These are phyloP conservation scores for Russula abietina DNA, from an alignment of 768 basidiomycete species.

Conservation along the genomic window DNA sequence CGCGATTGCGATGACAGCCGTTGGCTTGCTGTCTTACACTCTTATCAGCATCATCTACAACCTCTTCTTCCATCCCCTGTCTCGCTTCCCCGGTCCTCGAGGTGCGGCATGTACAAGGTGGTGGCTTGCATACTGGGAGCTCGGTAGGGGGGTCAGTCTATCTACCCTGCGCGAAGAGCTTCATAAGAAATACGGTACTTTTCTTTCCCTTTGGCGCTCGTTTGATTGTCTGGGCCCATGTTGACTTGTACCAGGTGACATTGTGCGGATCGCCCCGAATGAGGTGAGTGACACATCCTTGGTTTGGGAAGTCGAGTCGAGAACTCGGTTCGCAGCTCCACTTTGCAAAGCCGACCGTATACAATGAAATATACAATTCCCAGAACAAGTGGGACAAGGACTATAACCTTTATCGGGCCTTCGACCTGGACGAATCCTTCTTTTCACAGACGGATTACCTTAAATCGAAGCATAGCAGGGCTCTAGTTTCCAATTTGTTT, in stretches of 20 bases:
- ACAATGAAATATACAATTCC: slow-evolving; percentile 18
- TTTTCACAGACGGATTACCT: slow-evolving; percentile 36
- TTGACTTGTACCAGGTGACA: slow-evolving; percentile 4
- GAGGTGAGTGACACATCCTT: background rate
- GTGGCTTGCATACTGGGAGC: slow-evolving; percentile 21
- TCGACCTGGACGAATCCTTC: slow-evolving; percentile 34
- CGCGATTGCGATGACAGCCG: background rate
- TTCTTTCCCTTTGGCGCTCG: too few relatives aligned
- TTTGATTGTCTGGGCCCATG: background rate
- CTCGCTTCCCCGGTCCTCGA: slow-evolving; percentile 18
- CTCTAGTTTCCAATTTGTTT: slow-evolving; percentile 35
- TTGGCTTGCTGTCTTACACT: background rate
- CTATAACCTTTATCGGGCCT: slow-evolving; percentile 35
- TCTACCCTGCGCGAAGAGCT: slow-evolving; percentile 9
- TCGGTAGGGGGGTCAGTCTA: slow-evolving; percentile 9
- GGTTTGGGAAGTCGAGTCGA: background rate
- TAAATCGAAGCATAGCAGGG: slow-evolving; percentile 32
- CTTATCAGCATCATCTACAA: slow-evolving; percentile 7
- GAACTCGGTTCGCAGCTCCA: slow-evolving; percentile 3
- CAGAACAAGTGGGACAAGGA: slow-evolving; percentile 37
- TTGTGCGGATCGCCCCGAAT: slow-evolving; percentile 17
- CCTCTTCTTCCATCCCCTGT: slow-evolving; percentile 17
- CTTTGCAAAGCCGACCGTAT: slow-evolving; percentile 7
- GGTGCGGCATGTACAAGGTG: slow-evolving; percentile 15
- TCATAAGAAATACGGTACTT: slow-evolving; percentile 10